Conservation (phyloP, 345 rosid species). For the Gossypium sturtianum region DNA sequence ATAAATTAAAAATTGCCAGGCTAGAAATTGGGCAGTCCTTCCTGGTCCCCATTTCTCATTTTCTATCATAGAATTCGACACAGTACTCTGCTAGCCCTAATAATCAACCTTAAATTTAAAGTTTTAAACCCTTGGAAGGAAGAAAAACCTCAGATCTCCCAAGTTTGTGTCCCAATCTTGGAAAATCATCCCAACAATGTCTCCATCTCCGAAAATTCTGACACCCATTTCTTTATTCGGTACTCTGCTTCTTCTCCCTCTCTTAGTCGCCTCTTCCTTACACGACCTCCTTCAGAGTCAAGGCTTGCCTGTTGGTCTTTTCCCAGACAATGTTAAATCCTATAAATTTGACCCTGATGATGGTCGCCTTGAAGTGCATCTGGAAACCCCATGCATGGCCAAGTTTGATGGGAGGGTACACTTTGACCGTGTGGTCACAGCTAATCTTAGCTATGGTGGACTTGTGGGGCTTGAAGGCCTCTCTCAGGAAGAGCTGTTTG, state of each 20-base stretch:
- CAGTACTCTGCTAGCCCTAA: background rate
- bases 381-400: conserved; percentile 69
- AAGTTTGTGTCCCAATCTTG: background rate
- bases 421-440: conserved; percentile 67
- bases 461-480: conserved; percentile 72
- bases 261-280: conserved; percentile 33
- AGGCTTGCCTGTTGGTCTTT: conserved; percentile 83
- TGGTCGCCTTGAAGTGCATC: conserved; percentile 64
- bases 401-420: conserved; percentile 66
- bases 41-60: background rate
- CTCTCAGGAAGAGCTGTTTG: conserved; percentile 73
- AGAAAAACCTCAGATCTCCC: conserved; percentile 7
- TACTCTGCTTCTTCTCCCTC: conserved; percentile 20
- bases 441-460: conserved; percentile 82
- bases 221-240: conserved; percentile 17
- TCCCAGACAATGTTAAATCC: conserved; percentile 61
- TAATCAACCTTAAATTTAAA: background rate
- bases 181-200: conserved; percentile 22
- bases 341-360: conserved; percentile 36
- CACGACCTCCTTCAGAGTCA: conserved; percentile 61
- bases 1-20: conserved; percentile 3
- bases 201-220: conserved; percentile 37
- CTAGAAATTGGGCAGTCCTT: background rate
- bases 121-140: conserved; percentile 3
- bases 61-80: background rate